These are phyloP conservation scores for Nitzschia sp. DNA, from an alignment of 108 stramenopile genomes.

Conservation along the genomic window DNA sequence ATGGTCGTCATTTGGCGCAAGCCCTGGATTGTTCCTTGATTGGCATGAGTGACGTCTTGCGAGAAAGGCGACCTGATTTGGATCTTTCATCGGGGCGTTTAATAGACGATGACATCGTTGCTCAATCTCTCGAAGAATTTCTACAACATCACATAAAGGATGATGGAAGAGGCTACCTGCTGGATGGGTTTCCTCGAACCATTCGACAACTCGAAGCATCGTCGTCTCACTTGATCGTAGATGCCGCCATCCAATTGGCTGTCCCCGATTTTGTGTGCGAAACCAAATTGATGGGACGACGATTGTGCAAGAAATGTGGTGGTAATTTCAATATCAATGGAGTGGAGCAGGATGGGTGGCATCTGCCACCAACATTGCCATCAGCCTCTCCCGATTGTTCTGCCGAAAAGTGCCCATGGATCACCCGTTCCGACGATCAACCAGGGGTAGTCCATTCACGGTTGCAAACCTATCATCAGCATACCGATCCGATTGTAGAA, in stretches of 20 bases:
- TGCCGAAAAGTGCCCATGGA: slow-evolving; percentile 32
- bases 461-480: slow-evolving; percentile 52
- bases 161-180: slow-evolving; percentile 32
- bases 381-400: neutral
- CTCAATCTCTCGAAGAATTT: slow-evolving; percentile 41
- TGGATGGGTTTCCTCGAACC: slow-evolving; percentile 86
- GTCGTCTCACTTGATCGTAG: slow-evolving; percentile 38
- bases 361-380: slow-evolving; percentile 72
- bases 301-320: slow-evolving; percentile 60
- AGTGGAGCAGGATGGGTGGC: slow-evolving; percentile 56
- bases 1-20: slow-evolving; percentile 47
- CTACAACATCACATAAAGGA: slow-evolving; percentile 19
- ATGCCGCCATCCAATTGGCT: slow-evolving; percentile 56
- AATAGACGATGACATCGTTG: slow-evolving; percentile 58
- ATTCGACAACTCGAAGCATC: slow-evolving; percentile 52
- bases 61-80: slow-evolving; percentile 32
- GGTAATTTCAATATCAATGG: slow-evolving; percentile 60
- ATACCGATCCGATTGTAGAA: slow-evolving; percentile 63
- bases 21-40: slow-evolving; percentile 42
- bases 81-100: slow-evolving; percentile 56
- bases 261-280: slow-evolving; percentile 77
- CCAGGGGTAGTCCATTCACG: slow-evolving; percentile 49
- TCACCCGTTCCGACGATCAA: slow-evolving; percentile 68
- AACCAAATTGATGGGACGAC: slow-evolving; percentile 71
- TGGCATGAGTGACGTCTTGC: slow-evolving; percentile 63